Percentiles rank a stretch among this genome's conserved stretches.
phyloP scores from a whole-genome alignment of 2,329 filamentous ascomycete species.

The Apiospora saccharicola region DNA sequence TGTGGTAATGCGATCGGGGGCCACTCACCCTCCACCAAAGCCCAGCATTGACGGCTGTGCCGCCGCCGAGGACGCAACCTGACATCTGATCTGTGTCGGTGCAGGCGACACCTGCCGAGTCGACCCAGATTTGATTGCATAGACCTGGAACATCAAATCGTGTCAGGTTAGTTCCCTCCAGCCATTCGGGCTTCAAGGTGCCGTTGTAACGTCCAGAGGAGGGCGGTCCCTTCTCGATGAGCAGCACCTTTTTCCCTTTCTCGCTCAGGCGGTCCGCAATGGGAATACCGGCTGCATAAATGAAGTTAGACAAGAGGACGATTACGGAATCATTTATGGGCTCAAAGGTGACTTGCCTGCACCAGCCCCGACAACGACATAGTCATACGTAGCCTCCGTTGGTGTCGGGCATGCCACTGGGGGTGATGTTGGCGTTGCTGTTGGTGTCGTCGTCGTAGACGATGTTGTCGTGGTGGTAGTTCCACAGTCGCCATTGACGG shows the following conservation, averaged over 20 bases:
- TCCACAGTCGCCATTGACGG: slow-evolving; percentile 32
- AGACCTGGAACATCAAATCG: slow-evolving; percentile 77
- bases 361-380: slow-evolving; percentile 67
- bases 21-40: slow-evolving; percentile 63
- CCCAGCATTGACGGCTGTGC: slow-evolving; percentile 71
- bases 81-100: slow-evolving; percentile 77
- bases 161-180: slow-evolving; percentile 66
- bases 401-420: slow-evolving; percentile 31
- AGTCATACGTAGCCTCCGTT: slow-evolving; percentile 60
- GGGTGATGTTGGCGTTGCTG: slow-evolving; percentile 1
- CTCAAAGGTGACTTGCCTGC: slow-evolving; percentile 47
- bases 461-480: slow-evolving; percentile 65
- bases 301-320: not conserved
- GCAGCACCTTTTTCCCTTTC: slow-evolving; percentile 68
- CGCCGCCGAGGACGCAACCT: slow-evolving; percentile 74
- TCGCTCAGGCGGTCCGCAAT: slow-evolving; percentile 70
- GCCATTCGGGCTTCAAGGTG: slow-evolving; percentile 67
- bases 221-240: slow-evolving; percentile 67
- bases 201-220: slow-evolving; percentile 73
- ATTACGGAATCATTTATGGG: not conserved
- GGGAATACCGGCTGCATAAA: slow-evolving; percentile 51
- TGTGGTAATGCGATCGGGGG: not conserved
- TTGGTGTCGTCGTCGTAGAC: slow-evolving; percentile 53
- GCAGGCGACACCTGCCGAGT: slow-evolving; percentile 70
- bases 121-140: slow-evolving; percentile 73